A percentile compares a stretch with the other conserved stretches of the same genome.
Evolutionary conservation across 2,329 filamentous ascomycete species (phyloP).

Genomic region (Verticillium klebahnii): DNA sequence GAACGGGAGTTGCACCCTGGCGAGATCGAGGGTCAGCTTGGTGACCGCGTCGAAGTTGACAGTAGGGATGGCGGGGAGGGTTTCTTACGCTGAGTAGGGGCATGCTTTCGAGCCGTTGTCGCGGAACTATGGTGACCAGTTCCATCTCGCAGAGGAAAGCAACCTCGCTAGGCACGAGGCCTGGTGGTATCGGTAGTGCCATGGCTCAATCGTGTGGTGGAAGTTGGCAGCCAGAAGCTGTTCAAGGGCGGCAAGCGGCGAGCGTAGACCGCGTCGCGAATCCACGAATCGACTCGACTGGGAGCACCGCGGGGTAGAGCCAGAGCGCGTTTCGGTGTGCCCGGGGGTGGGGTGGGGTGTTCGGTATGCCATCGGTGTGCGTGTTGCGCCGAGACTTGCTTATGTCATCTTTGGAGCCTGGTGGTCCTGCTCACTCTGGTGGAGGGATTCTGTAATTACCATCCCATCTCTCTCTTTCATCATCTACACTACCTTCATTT

Average conservation of each 20-base stretch:
- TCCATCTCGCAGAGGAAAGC: constrained; percentile 98
- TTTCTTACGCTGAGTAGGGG: constrained; percentile 75
- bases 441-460: no score
- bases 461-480: no score
- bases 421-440: no score
- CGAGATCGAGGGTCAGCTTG: not conserved
- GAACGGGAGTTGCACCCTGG: constrained; percentile 71
- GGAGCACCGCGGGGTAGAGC: not conserved
- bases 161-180: constrained; percentile 78
- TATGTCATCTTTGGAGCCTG: no score
- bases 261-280: not conserved
- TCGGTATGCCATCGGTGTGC: not conserved
- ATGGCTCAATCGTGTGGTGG: constrained; percentile 22
- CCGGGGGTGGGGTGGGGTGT: no score
- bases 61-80: constrained; percentile 15
- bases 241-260: not conserved
- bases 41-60: constrained; percentile 2
- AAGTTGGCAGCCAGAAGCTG: not conserved
- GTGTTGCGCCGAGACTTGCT: not conserved
- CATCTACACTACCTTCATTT: no score
- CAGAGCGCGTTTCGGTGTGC: not conserved
- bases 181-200: constrained; percentile 45
- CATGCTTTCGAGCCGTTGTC: constrained; percentile 83
- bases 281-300: no score
- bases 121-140: constrained; percentile 84